Evolutionary conservation across 129 eudicot genomes (phyloP).

Genomic region (Cynara cardunculus): DNA sequence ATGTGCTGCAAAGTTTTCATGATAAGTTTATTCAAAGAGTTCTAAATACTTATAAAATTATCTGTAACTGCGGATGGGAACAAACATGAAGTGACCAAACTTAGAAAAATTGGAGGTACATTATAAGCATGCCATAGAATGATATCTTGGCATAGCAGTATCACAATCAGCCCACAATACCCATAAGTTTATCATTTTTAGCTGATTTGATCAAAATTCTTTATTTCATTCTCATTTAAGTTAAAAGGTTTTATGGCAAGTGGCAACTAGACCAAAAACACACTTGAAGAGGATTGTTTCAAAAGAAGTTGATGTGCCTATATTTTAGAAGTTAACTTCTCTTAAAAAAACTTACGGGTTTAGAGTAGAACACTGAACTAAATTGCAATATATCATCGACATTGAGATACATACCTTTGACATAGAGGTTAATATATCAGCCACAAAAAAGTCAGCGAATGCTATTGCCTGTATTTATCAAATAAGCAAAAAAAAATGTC

Average conservation of each 20-base stretch:
- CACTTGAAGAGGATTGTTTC: no score
- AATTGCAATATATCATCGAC: slow-evolving; percentile 9
- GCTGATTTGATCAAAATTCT: no score
- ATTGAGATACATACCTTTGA: slow-evolving; percentile 68
- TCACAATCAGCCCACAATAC: no score
- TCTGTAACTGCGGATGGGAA: neutral
- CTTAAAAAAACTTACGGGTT: neutral
- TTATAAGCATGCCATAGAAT: no score
- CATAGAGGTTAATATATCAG: slow-evolving; percentile 96
- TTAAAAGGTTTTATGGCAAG: no score
- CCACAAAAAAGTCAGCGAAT: slow-evolving; percentile 93
- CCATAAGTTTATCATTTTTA: no score
- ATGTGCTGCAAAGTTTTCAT: neutral
- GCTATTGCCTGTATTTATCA: slow-evolving; percentile 73
- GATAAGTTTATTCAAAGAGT: neutral
- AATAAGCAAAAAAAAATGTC: slow-evolving; percentile 13
- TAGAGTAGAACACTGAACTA: neutral
- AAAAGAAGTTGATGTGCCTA: no score
- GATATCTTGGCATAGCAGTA: no score
- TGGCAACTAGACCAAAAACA: no score
- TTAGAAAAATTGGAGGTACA: neutral
- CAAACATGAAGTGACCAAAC: no score
- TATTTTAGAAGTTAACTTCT: neutral
- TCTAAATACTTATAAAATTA: neutral
- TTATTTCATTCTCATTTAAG: no score